These are phyloP conservation scores for Brassica cretica DNA, from an alignment of 345 rosid genomes.

Conservation along the genomic window DNA sequence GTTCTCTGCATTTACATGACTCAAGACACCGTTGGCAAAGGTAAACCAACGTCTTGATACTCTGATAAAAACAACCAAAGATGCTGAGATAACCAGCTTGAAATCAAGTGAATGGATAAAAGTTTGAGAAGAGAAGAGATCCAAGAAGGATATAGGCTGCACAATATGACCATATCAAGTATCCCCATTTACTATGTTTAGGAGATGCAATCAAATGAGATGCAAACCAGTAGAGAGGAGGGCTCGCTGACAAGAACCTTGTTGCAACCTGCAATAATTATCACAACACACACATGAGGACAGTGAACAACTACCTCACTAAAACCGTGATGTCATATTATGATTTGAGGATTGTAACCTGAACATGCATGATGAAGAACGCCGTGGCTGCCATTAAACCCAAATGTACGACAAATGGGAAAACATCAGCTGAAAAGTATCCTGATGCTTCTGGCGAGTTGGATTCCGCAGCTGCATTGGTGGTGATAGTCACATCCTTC, in stretches of 20 bases:
- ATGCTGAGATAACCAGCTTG: not conserved
- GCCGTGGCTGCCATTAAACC: constrained; percentile 76
- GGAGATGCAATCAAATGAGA: constrained; percentile 48
- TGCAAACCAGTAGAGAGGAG: constrained; percentile 89
- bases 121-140: constrained; percentile 78
- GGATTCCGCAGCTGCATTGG: constrained; percentile 17
- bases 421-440: constrained; percentile 49
- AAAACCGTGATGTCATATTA: not conserved
- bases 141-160: constrained; percentile 81
- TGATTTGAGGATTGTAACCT: constrained; percentile 50
- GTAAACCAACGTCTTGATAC: not conserved
- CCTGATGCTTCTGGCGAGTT: constrained; percentile 42
- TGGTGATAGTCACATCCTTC: constrained; percentile 31
- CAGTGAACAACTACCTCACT: constrained; percentile 2
- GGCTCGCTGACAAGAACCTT: constrained; percentile 87
- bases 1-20: constrained; percentile 6
- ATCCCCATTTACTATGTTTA: constrained; percentile 51
- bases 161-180: constrained; percentile 68
- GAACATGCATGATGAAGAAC: constrained; percentile 87
- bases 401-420: constrained; percentile 72
- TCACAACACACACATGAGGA: constrained; percentile 13
- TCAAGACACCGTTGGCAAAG: not conserved
- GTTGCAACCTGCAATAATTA: constrained; percentile 77
- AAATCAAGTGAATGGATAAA: constrained; percentile 83
- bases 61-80: not conserved